Percentiles rank a stretch among this genome's conserved stretches.
Conservation (phyloP, 1,284 basidiomycete species). For the Malassezia psittaci region DNA sequence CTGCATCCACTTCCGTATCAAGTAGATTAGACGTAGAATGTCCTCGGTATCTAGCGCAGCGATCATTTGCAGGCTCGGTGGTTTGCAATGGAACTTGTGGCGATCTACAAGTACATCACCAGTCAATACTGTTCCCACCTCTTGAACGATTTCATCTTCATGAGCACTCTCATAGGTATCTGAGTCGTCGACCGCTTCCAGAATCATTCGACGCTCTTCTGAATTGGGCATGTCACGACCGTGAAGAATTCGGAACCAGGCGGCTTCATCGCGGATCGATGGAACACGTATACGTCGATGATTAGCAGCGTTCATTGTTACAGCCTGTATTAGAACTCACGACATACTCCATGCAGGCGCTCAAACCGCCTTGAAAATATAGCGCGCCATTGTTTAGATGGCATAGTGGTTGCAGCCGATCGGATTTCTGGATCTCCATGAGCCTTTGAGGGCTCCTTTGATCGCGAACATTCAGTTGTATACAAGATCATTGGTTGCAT, state of each 20-base stretch:
- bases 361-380: constrained; percentile 10
- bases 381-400: constrained; percentile 5
- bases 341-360: constrained; percentile 9
- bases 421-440: too few relatives aligned
- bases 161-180: neutral
- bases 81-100: neutral
- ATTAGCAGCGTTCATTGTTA: neutral
- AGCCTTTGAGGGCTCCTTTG: too few relatives aligned
- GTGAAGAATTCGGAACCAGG: constrained; percentile 10
- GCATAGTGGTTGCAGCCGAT: neutral
- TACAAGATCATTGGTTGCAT: constrained; percentile 8
- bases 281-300: neutral
- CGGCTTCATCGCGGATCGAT: neutral
- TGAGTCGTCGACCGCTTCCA: neutral
- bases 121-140: neutral
- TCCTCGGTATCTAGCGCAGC: constrained; percentile 1
- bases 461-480: neutral
- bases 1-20: constrained; percentile 14
- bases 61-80: neutral
- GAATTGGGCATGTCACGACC: constrained; percentile 2
- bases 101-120: neutral
- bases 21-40: neutral
- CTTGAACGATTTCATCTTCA: neutral
- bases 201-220: constrained; percentile 8
- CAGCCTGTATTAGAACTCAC: too few relatives aligned